These are phyloP conservation scores for Arthrobotrys megalospora DNA, from an alignment of 2,329 filamentous ascomycete genomes.

Conservation along the genomic window DNA sequence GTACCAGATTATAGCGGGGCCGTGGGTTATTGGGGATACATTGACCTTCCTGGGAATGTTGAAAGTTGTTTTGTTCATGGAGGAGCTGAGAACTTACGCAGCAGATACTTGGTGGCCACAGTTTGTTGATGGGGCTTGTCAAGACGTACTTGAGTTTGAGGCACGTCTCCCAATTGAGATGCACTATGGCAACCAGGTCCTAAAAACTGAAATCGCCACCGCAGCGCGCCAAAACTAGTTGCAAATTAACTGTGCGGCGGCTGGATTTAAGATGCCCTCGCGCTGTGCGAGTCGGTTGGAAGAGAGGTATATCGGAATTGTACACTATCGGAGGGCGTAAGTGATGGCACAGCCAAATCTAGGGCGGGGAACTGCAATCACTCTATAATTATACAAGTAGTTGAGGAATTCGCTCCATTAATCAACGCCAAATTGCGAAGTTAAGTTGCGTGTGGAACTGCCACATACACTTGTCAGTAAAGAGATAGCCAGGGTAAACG, in stretches of 20 bases:
- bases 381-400: background rate
- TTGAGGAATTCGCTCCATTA: background rate
- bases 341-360: too few relatives aligned
- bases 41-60: conserved; percentile 10
- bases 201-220: too few relatives aligned
- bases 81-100: conserved; percentile 13
- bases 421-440: conserved; percentile 1
- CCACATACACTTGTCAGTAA: too few relatives aligned
- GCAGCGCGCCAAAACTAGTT: too few relatives aligned
- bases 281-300: too few relatives aligned
- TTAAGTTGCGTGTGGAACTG: background rate
- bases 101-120: conserved; percentile 22
- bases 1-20: conserved; percentile 7
- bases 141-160: background rate
- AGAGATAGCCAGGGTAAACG: background rate
- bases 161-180: too few relatives aligned
- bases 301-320: too few relatives aligned
- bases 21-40: conserved; percentile 10
- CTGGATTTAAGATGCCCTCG: too few relatives aligned
- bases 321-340: too few relatives aligned
- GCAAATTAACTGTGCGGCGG: too few relatives aligned
- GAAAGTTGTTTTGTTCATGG: conserved; percentile 5
- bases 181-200: too few relatives aligned
- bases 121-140: conserved; percentile 17
- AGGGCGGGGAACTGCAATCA: background rate